A percentile compares a stretch with the other conserved stretches of the same genome.
Conservation (phyloP, 164 flowering plant genomes). For the Saururus chinensis region DNA sequence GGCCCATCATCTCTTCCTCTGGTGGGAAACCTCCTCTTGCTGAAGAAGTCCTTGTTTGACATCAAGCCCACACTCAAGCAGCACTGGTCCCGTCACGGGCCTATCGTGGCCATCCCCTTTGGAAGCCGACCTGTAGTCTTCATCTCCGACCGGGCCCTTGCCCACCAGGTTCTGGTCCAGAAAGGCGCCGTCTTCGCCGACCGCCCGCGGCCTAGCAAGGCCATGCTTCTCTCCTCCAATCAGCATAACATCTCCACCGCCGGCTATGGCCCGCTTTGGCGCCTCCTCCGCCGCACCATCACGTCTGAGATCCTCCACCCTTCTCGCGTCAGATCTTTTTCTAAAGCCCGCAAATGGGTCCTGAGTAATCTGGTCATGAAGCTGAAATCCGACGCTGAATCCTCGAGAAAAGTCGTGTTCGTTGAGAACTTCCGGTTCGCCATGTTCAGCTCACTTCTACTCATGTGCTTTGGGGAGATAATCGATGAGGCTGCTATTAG, state of each 20-base stretch:
- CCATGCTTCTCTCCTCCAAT: constrained; percentile 8
- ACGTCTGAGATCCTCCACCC: constrained; percentile 23
- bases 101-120: constrained; percentile 27
- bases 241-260: constrained; percentile 23
- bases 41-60: constrained; percentile 12
- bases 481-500: constrained; percentile 14
- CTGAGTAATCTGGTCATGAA: constrained; percentile 6
- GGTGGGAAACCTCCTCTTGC: constrained; percentile 18
- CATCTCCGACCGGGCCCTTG: constrained; percentile 22
- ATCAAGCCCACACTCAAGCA: constrained; percentile 13
- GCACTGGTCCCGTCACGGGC: constrained; percentile 26
- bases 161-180: constrained; percentile 28
- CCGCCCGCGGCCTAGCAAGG: constrained; percentile 19
- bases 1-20: constrained; percentile 26
- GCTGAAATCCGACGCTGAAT: constrained; percentile 11
- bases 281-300: constrained; percentile 32
- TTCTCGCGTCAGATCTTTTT: constrained; percentile 18
- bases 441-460: constrained; percentile 6
- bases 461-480: constrained; percentile 26
- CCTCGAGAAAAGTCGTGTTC: constrained; percentile 37
- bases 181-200: constrained; percentile 32
- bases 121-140: constrained; percentile 22
- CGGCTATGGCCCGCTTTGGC: constrained; percentile 35
- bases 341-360: constrained; percentile 23
- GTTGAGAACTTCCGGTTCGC: constrained; percentile 21